Conservation (phyloP, 495 filamentous ascomycete genomes). For the Evansstolkia leycettana region DNA sequence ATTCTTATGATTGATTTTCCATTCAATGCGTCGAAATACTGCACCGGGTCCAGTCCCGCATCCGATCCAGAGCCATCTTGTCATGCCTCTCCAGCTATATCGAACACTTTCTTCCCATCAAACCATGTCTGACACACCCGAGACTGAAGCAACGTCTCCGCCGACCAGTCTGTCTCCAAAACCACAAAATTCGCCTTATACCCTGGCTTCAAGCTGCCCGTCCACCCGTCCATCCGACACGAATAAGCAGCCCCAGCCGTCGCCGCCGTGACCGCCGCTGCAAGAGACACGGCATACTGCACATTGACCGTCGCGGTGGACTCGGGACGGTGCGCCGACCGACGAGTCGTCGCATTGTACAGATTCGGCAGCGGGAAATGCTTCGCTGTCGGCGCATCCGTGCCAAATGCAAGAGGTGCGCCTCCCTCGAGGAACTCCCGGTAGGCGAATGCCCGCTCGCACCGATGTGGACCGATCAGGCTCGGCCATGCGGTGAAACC, state of each 20-base stretch:
- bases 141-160: slow-evolving; percentile 37
- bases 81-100: too few species aligned
- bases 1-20: too few species aligned
- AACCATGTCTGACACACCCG: slow-evolving; percentile 44
- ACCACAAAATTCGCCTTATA: slow-evolving; percentile 46
- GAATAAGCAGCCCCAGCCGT: slow-evolving; percentile 47
- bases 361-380: slow-evolving; percentile 41
- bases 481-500: slow-evolving; percentile 47
- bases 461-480: slow-evolving; percentile 39
- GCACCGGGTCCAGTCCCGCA: too few species aligned
- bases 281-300: slow-evolving; percentile 38
- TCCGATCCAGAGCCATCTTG: too few species aligned
- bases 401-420: slow-evolving; percentile 43
- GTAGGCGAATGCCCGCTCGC: slow-evolving; percentile 47
- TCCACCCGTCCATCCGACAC: slow-evolving; percentile 41
- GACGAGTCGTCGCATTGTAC: slow-evolving; percentile 48
- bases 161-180: slow-evolving; percentile 44
- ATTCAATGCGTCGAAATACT: too few species aligned
- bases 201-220: slow-evolving; percentile 36
- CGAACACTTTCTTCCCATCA: slow-evolving; percentile 35
- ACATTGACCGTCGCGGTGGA: slow-evolving; percentile 35
- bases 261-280: slow-evolving; percentile 39
- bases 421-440: slow-evolving; percentile 43
- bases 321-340: slow-evolving; percentile 39
- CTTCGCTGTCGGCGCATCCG: slow-evolving; percentile 50